Evolutionary conservation across 1,284 basidiomycete genomes (phyloP), one percentile per base, ranked within the genome.

Genomic region (Moesziomyces sp.): DNA sequence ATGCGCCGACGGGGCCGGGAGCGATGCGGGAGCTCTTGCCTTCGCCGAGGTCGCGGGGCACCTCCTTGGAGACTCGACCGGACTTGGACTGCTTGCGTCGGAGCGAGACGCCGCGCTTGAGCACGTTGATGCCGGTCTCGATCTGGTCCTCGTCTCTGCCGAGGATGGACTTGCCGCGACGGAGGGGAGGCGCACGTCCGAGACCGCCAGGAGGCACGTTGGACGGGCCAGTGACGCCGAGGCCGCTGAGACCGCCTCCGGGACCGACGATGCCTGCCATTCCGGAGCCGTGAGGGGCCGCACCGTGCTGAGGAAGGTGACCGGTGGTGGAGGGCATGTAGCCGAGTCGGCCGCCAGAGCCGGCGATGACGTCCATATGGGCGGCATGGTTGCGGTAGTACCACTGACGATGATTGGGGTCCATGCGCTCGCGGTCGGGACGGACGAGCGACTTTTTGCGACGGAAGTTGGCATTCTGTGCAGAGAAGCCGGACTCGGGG

Each of bases 371-470:
- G 46, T 84, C 90, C 84, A 93, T 88, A 82, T 92, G 90, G 21
- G 91, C 91, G 16, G 93, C 93, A 85, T 93, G 94, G 73, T 89
- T 91, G 55, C 94, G 90, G 86, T 99, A 99, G 86, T 98, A 92
- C 90, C 92, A 99, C 77, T 96, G 91, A 46, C 94, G 89, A 87
- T 98, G 94, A 50, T 90, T 90, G 10, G 95, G 94, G 83, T 97
- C 95, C 80, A 98, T 93, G 87, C 96, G 93, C 87, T 97, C 96
- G 69, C 96, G 88, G 85, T 99, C 96, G 9, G 97, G 96, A 59
- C 90, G 88, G 57, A 98, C 93, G 49, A 99, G 88, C 82, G 91
- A 93, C 88, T 95, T 96, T 88, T 97, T 98, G 82, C 95, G 86
- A 60, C 87, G 86, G 47, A 92, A 79, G 40, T 77, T 73, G 47